These are phyloP conservation scores for Ziziphus jujuba DNA, from an alignment of 306 rosid species.

Conservation along the genomic window DNA sequence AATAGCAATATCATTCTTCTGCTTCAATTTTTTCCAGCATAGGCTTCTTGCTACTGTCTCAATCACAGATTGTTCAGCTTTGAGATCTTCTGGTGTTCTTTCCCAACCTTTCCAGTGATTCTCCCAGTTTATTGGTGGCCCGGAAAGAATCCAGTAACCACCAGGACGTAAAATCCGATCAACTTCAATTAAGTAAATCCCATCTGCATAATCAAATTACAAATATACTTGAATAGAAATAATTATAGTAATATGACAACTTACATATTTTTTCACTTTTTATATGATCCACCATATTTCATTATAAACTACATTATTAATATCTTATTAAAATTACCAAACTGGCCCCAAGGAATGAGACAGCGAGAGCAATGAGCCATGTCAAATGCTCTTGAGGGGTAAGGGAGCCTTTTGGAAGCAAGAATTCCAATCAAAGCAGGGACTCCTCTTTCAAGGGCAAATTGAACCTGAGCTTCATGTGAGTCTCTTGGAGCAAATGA, in stretches of 20 bases:
- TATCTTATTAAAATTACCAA: constrained; percentile 57
- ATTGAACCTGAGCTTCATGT: constrained; percentile 92
- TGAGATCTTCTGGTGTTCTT: constrained; percentile 64
- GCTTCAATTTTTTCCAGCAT: constrained; percentile 86
- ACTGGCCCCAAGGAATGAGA: constrained; percentile 90
- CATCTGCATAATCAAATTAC: no score
- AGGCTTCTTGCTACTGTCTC: constrained; percentile 75
- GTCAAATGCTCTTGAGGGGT: constrained; percentile 95
- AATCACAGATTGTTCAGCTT: constrained; percentile 60
- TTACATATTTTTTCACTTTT: no score
- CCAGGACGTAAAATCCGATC: constrained; percentile 92
- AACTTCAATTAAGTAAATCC: constrained; percentile 72
- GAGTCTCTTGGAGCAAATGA: constrained; percentile 96
- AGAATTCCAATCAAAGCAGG: constrained; percentile 92
- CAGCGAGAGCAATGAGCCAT: constrained; percentile 99
- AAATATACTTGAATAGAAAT: no score
- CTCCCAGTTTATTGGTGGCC: constrained; percentile 95
- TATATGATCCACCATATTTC: no score
- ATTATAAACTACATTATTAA: no score
- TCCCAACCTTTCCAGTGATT: constrained; percentile 87
- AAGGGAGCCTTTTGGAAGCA: constrained; percentile 87
- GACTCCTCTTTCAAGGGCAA: constrained; percentile 94
- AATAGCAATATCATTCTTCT: constrained; percentile 75
- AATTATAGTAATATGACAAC: no score
- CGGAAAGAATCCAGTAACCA: constrained; percentile 94